Conservation (phyloP, 177 flowering plant genomes). For the Vitis hybrid region DNA sequence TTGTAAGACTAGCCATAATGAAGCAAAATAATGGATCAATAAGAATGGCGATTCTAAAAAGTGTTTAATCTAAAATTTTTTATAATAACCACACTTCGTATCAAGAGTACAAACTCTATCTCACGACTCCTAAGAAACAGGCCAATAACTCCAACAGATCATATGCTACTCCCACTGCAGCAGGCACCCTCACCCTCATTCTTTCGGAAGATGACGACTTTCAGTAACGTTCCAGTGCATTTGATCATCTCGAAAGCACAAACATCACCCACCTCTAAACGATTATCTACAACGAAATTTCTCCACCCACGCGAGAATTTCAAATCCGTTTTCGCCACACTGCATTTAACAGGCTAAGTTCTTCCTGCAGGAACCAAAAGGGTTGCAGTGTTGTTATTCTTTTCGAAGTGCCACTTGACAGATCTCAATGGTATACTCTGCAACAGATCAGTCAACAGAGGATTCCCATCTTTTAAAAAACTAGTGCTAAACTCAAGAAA, state of each 20-base stretch:
- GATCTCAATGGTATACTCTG: constrained; percentile 2
- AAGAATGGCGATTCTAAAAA: too few relatives aligned
- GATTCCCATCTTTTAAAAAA: too few relatives aligned
- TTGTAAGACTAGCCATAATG: too few relatives aligned
- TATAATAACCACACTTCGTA: too few relatives aligned
- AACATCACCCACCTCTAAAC: constrained; percentile 26
- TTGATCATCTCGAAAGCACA: constrained; percentile 29
- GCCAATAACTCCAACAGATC: too few relatives aligned
- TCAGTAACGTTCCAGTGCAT: background rate
- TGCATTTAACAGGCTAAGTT: background rate
- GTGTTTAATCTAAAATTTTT: too few relatives aligned
- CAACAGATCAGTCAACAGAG: background rate
- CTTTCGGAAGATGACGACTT: background rate
- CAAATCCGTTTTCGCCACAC: too few relatives aligned
- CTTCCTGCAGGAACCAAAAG: constrained; percentile 5
- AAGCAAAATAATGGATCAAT: too few relatives aligned
- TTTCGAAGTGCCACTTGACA: background rate
- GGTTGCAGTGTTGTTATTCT: background rate
- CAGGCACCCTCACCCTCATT: background rate
- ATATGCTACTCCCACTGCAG: background rate
- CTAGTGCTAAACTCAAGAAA: too few relatives aligned
- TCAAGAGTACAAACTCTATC: too few relatives aligned
- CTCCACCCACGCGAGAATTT: constrained; percentile 22
- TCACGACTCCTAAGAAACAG: too few relatives aligned
- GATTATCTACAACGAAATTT: constrained; percentile 21